Evolutionary conservation across 257 asterid genomes (phyloP).

Genomic region (Lavandula angustifolia): DNA sequence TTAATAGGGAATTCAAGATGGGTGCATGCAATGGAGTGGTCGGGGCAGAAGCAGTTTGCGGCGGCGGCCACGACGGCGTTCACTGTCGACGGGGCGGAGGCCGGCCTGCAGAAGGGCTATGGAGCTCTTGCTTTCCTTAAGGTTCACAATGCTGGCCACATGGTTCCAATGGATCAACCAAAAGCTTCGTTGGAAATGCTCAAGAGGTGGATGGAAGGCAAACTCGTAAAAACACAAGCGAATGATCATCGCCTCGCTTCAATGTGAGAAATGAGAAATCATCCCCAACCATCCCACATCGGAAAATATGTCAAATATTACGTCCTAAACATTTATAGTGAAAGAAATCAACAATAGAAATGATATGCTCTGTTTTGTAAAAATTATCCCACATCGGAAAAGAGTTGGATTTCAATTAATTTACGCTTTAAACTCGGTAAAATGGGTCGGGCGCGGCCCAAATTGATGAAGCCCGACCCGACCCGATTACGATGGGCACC

Average conservation of each 20-base stretch:
- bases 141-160: conserved; percentile 69
- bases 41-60: conserved; percentile 53
- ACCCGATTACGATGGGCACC: conserved; percentile 34
- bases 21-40: conserved; percentile 78
- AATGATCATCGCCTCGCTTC: conserved; percentile 39
- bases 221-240: conserved; percentile 12
- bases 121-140: conserved; percentile 63
- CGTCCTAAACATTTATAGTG: too few relatives aligned
- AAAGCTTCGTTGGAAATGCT: conserved; percentile 64
- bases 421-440: neutral
- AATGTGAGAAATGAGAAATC: conserved; percentile 15
- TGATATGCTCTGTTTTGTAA: too few relatives aligned
- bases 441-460: neutral
- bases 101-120: conserved; percentile 49
- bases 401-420: too few relatives aligned
- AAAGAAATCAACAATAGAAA: too few relatives aligned
- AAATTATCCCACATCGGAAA: too few relatives aligned
- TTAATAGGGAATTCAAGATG: conserved; percentile 67
- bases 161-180: conserved; percentile 89
- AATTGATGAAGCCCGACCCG: conserved; percentile 16
- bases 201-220: conserved; percentile 60
- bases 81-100: conserved; percentile 55
- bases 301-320: too few relatives aligned
- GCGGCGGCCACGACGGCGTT: conserved; percentile 49
- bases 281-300: too few relatives aligned